Conservation (phyloP, 139 green algal species). For the Microglena sp. region DNA sequence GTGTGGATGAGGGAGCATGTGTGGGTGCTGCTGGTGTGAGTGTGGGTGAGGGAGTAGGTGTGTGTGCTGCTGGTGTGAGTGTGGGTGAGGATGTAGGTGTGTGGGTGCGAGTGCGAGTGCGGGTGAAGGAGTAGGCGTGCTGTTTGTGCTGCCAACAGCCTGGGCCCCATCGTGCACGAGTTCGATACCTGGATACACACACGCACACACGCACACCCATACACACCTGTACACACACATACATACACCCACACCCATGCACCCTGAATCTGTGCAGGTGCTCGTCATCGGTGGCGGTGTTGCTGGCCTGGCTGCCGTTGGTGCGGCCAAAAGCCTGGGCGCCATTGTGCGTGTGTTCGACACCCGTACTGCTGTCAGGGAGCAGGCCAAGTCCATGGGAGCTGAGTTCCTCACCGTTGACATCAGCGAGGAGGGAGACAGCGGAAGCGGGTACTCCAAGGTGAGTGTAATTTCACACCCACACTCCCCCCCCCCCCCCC, state of each 20-base stretch:
- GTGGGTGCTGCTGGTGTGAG: too few relatives aligned
- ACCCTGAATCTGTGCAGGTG: conserved; percentile 11
- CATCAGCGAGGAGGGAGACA: conserved; percentile 31
- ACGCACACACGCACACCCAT: too few relatives aligned
- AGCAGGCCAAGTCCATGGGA: conserved; percentile 70
- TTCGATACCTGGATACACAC: too few relatives aligned
- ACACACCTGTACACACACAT: too few relatives aligned
- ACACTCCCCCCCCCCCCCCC: too few relatives aligned
- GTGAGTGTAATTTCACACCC: background rate
- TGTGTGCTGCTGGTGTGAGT: too few relatives aligned
- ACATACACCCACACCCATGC: background rate
- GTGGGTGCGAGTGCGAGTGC: background rate
- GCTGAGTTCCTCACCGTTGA: conserved; percentile 76
- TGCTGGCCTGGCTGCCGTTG: conserved; percentile 65
- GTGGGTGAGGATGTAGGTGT: background rate
- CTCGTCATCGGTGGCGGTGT: conserved; percentile 68
- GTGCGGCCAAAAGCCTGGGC: conserved; percentile 62
- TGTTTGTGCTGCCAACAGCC: too few relatives aligned
- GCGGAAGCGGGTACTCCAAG: background rate
- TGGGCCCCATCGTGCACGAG: too few relatives aligned
- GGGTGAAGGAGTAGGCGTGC: too few relatives aligned
- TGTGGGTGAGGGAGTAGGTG: too few relatives aligned
- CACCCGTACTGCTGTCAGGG: conserved; percentile 51
- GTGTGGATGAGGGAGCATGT: too few relatives aligned
- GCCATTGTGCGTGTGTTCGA: conserved; percentile 72